These are phyloP conservation scores for Suhomyces tanzawaensis DNA, from an alignment of 805 yeast genomes.

Conservation along the genomic window DNA sequence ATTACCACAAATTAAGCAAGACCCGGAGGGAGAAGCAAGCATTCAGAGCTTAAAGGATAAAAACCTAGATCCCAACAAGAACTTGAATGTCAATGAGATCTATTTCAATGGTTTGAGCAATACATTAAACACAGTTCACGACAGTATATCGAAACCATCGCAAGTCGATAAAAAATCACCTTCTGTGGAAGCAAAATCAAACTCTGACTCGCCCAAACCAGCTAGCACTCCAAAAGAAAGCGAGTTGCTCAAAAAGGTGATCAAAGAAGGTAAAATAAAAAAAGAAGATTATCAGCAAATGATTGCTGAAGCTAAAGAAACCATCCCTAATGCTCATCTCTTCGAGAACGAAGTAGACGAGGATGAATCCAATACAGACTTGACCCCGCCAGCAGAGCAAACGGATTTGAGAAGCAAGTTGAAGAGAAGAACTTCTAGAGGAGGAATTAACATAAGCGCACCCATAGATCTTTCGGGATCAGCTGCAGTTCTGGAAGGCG, in stretches of 20 bases:
- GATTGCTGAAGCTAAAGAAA: constrained; percentile 31
- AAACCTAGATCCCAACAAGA: constrained; percentile 41
- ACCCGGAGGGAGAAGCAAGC: constrained; percentile 45
- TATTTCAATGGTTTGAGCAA: constrained; percentile 33
- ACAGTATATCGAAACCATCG: constrained; percentile 1
- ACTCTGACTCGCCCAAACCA: background rate
- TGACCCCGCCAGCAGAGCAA: constrained; percentile 3
- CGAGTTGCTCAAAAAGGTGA: constrained; percentile 37
- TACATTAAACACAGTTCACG: constrained; percentile 27
- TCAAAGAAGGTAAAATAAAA: constrained; percentile 32
- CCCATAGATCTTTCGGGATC: background rate
- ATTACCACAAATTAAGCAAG: constrained; percentile 55
- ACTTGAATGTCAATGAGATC: constrained; percentile 37
- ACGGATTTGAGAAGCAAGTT: constrained; percentile 9
- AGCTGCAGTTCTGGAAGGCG: background rate
- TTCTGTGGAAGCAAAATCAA: constrained; percentile 3
- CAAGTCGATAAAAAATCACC: background rate
- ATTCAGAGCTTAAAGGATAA: constrained; percentile 33
- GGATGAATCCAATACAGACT: constrained; percentile 16
- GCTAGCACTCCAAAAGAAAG: constrained; percentile 13
- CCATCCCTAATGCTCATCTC: constrained; percentile 33
- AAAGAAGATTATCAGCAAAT: constrained; percentile 30
- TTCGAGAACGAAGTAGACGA: constrained; percentile 39
- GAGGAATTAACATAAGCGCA: constrained; percentile 21
- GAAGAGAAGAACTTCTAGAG: constrained; percentile 28